phyloP scores from a whole-genome alignment of 495 filamentous ascomycete species.

The Penicillium manginii region DNA sequence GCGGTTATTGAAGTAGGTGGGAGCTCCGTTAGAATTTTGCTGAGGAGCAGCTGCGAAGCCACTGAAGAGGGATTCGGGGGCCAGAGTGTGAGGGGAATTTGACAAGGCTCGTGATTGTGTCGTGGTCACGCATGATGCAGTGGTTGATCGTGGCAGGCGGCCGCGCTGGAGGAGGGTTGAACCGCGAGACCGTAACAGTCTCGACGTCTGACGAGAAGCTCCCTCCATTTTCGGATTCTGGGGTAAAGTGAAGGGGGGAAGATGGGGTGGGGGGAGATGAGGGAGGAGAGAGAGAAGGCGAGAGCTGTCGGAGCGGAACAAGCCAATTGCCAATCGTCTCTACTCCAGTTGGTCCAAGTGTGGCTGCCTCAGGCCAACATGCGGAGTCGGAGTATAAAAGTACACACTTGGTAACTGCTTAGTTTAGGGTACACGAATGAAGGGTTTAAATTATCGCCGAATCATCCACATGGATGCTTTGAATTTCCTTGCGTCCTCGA shows the following conservation, averaged over 20 bases:
- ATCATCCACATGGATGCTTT: background rate
- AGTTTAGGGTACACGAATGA: background rate
- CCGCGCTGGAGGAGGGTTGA: slow-evolving; percentile 25
- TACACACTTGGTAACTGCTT: no score
- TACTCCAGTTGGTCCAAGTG: slow-evolving; percentile 17
- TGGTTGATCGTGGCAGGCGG: slow-evolving; percentile 24
- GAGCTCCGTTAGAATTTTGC: slow-evolving; percentile 28
- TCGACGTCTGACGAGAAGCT: slow-evolving; percentile 41
- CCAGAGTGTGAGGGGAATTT: slow-evolving; percentile 33
- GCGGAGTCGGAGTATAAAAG: background rate
- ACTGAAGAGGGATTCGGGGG: slow-evolving; percentile 40
- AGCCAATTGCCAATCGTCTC: no score
- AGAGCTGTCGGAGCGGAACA: slow-evolving; percentile 10
- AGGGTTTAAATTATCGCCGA: background rate
- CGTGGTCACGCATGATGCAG: slow-evolving; percentile 28
- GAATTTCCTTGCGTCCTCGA: background rate
- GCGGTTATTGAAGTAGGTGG: slow-evolving; percentile 63
- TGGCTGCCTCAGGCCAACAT: slow-evolving; percentile 34
- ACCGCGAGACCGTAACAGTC: slow-evolving; percentile 39
- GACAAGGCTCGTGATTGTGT: slow-evolving; percentile 40
- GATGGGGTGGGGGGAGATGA: slow-evolving; percentile 15
- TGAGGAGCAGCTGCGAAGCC: slow-evolving; percentile 25
- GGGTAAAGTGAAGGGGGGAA: background rate
- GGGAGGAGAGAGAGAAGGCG: slow-evolving; percentile 18
- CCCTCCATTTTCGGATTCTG: slow-evolving; percentile 42